phyloP scores from a whole-genome alignment of 2,329 filamentous ascomycete species.

The Colletotrichum scovillei region DNA sequence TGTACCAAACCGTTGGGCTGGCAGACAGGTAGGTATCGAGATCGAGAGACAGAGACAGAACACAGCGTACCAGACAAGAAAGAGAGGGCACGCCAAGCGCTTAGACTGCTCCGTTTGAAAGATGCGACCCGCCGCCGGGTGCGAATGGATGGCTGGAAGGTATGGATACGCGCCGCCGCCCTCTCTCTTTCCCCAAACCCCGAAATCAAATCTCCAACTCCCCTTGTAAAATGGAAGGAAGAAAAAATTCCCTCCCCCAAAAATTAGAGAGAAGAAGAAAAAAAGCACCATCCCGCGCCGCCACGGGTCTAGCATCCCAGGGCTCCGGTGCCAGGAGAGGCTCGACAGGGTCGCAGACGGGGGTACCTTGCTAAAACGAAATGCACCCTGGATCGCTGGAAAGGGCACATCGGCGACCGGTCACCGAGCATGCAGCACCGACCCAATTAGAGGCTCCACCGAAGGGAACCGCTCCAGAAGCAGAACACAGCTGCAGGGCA shows the following conservation, averaged over 20 bases:
- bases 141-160: neutral
- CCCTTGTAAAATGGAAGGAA: no score
- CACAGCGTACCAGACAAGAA: neutral
- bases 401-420: conserved; percentile 27
- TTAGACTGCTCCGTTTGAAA: neutral
- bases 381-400: neutral
- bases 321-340: conserved; percentile 16
- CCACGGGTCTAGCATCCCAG: conserved; percentile 12
- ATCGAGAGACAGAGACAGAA: neutral
- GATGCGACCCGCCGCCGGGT: neutral
- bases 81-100: neutral
- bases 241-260: neutral
- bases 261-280: neutral
- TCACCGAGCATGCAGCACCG: conserved; percentile 34
- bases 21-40: neutral
- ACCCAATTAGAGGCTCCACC: conserved; percentile 20
- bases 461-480: conserved; percentile 19
- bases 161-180: neutral
- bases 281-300: conserved; percentile 11
- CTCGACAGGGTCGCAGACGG: conserved; percentile 3
- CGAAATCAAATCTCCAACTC: neutral
- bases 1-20: neutral
- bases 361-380: conserved; percentile 3
- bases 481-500: conserved; percentile 4
- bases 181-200: neutral